These are phyloP conservation scores for Mycotypha africana DNA, from an alignment of 371 early-diverging fungal genomes.

Conservation along the genomic window DNA sequence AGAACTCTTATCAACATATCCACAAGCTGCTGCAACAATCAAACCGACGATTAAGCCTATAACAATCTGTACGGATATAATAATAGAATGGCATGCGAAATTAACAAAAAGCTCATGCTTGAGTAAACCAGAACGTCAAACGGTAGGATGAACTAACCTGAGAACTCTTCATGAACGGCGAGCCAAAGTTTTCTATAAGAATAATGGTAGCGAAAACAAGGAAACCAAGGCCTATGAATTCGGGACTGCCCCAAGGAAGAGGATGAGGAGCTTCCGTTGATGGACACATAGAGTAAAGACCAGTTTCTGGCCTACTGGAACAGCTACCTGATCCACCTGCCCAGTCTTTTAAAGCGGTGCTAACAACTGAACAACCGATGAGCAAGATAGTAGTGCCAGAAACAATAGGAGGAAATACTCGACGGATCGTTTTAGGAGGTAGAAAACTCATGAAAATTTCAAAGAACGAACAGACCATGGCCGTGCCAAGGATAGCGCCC, in stretches of 20 bases:
- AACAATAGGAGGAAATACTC: conserved; percentile 56
- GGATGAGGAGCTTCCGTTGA: conserved; percentile 49
- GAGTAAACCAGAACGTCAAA: too few relatives aligned
- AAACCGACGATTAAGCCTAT: conserved; percentile 58
- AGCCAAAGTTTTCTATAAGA: conserved; percentile 60
- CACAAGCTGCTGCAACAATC: conserved; percentile 55
- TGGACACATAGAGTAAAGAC: conserved; percentile 53
- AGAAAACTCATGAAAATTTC: conserved; percentile 51
- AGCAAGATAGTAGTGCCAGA: conserved; percentile 54
- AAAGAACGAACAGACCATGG: conserved; percentile 50
- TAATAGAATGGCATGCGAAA: too few relatives aligned
- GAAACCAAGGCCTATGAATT: conserved; percentile 60
- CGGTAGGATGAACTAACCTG: too few relatives aligned
- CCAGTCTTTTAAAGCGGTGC: conserved; percentile 52
- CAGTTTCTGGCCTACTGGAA: conserved; percentile 36
- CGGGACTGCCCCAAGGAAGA: conserved; percentile 56
- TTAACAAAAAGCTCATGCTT: too few relatives aligned
- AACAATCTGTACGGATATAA: conserved; percentile 26
- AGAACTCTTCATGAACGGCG: conserved; percentile 61
- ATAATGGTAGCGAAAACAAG: conserved; percentile 54
- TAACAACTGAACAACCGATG: conserved; percentile 53
- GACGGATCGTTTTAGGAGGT: conserved; percentile 50
- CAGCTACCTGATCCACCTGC: conserved; percentile 50
- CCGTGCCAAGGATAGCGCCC: conserved; percentile 58
- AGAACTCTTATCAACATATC: conserved; percentile 45